A percentile compares a stretch with the other conserved stretches of the same genome.
phyloP scores from a whole-genome alignment of 2,329 filamentous ascomycete genomes.

The Ophiostoma piceae region DNA sequence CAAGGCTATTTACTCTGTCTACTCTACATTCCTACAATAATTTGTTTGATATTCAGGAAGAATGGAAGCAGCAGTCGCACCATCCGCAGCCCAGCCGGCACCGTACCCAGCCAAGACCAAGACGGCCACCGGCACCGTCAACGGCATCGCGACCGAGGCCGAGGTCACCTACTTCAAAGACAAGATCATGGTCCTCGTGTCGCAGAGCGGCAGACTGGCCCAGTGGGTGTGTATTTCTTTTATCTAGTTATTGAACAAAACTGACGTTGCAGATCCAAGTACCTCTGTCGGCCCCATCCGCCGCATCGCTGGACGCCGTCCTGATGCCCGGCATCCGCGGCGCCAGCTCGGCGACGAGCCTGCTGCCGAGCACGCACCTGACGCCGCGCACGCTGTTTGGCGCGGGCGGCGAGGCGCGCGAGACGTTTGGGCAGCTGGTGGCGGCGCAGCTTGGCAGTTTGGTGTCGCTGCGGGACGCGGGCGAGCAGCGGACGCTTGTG shows the following conservation, averaged over 20 bases:
- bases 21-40: no score
- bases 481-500: slow-evolving; percentile 56
- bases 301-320: slow-evolving; percentile 58
- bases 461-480: slow-evolving; percentile 64
- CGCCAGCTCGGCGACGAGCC: slow-evolving; percentile 23
- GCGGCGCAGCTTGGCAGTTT: slow-evolving; percentile 83
- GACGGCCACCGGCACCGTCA: slow-evolving; percentile 56
- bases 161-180: slow-evolving; percentile 72
- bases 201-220: slow-evolving; percentile 75
- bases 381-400: slow-evolving; percentile 85
- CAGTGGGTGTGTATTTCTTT: slow-evolving; percentile 69
- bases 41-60: no score
- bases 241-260: neutral
- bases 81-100: slow-evolving; percentile 41
- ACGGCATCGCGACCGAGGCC: slow-evolving; percentile 65
- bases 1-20: neutral
- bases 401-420: slow-evolving; percentile 70
- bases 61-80: slow-evolving; percentile 34
- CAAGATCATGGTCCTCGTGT: slow-evolving; percentile 85
- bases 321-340: slow-evolving; percentile 43
- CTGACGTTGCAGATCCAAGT: slow-evolving; percentile 61
- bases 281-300: slow-evolving; percentile 62
- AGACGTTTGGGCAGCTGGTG: slow-evolving; percentile 80
- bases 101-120: slow-evolving; percentile 53
- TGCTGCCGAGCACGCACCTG: slow-evolving; percentile 72